Base-by-base conservation (phyloP, 305 asterid genomes). In the Plantago rigida region DNA sequence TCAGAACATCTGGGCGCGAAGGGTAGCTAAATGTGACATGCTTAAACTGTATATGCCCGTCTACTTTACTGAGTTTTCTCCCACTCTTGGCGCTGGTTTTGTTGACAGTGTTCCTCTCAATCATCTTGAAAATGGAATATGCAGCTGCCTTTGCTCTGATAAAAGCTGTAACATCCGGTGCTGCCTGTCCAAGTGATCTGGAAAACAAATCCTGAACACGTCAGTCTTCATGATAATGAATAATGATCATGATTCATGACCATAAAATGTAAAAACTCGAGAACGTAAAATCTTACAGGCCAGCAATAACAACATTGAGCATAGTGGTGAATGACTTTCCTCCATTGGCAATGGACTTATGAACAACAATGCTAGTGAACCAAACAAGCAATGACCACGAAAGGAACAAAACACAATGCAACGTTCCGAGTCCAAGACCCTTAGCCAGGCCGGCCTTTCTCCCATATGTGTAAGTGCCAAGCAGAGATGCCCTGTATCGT, bases 351-450 rank as follows among this genome's bases (percentile, higher is more conserved):
- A 89, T 87, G 13, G 71, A 67, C 73, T 89, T 93, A 68, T 93
- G 99, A 45, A 93, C 99, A 26, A 89, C 79, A 45, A 89, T 63
- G 81, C 99, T 93, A 5, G 95, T 87, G 80, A 78, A 93, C 99
- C 99, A 93, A n/a, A 89, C 94, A 4, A 89, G 95, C 84, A 93
- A 73, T n/a, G 99, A 73, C 99, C 99, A 93, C 0, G 99, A 93
- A 9, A 93, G 87, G 59, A 89, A 93, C 56, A 93, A 95, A 55
- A 93, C 92, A 29, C 88, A 93, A 50, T 93, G 96, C 69, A 89
- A 59, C 9, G 97, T 86, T 49, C 99, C 99, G 1, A 92, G 76
- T 24, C 99, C 99, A 31, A 92, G 78, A 0, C 99, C 99, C 70
- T 89, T 92, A 15, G 99, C 99, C 50, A 92, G 75, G 36, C 96